Percentiles rank a stretch among this genome's conserved stretches.
Conservation (phyloP, 176 grass and related monocot genomes). For the Eremochloa ophiuroides region DNA sequence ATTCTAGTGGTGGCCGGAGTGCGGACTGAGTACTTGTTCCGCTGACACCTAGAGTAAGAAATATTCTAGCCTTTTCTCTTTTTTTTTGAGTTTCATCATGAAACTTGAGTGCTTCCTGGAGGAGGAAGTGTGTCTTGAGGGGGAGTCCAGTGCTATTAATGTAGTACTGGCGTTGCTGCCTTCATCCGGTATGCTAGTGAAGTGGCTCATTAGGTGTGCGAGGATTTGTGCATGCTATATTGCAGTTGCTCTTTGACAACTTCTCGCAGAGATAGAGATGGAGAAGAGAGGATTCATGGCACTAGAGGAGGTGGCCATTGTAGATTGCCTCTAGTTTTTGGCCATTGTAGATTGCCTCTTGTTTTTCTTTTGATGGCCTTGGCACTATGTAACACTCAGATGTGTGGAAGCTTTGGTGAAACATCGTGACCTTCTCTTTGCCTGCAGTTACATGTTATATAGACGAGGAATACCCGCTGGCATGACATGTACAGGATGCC, state of each 20-base stretch:
- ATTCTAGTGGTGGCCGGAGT: too few relatives aligned
- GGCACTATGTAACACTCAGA: background rate
- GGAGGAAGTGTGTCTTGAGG: too few relatives aligned
- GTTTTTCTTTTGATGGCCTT: background rate
- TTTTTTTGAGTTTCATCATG: too few relatives aligned
- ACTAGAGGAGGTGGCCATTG: slow-evolving; percentile 15
- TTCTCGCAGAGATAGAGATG: too few relatives aligned
- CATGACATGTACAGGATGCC: background rate
- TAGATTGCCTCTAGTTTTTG: background rate
- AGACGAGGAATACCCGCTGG: background rate
- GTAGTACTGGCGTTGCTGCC: too few relatives aligned
- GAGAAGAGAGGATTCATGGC: background rate
- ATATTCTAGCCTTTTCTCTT: too few relatives aligned
- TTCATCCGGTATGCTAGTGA: too few relatives aligned
- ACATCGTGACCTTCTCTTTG: background rate
- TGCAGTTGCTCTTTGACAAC: background rate
- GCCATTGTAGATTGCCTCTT: background rate
- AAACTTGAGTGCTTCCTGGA: too few relatives aligned
- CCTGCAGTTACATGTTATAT: background rate
- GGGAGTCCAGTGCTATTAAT: too few relatives aligned
- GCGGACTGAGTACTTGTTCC: too few relatives aligned
- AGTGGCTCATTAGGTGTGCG: background rate
- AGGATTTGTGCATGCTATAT: background rate
- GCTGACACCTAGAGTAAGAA: too few relatives aligned
- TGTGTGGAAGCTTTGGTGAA: background rate